Conservation (phyloP, 176 grass and related monocot species). For the Oryza nivara region DNA sequence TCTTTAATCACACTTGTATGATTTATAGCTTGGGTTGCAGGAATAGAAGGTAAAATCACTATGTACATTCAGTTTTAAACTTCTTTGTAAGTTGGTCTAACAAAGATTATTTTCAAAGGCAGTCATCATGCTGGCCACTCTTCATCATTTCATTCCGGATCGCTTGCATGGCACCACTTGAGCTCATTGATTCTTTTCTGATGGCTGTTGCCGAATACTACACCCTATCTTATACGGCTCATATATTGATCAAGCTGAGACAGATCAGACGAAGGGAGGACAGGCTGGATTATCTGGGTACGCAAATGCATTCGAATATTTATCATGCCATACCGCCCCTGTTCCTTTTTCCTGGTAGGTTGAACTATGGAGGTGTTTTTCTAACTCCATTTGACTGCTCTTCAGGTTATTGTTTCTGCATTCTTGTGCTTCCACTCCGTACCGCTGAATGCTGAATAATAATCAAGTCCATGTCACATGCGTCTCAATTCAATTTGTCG, state of each 20-base stretch:
- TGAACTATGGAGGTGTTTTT: neutral
- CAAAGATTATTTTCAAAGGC: neutral
- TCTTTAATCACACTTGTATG: neutral
- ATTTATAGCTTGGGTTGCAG: neutral
- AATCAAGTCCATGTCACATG: neutral
- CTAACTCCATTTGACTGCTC: conserved; percentile 3
- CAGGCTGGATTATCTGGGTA: neutral
- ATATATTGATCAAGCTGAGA: conserved; percentile 2
- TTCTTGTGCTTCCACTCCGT: neutral
- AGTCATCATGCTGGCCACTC: neutral
- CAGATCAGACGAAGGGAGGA: neutral
- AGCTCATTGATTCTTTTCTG: neutral
- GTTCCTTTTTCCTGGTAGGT: neutral
- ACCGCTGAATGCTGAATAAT: conserved; percentile 4
- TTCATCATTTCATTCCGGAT: neutral
- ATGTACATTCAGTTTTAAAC: neutral
- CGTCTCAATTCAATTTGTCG: neutral
- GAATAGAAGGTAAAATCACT: neutral
- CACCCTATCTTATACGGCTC: neutral
- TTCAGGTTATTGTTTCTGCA: neutral
- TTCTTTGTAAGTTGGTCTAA: neutral
- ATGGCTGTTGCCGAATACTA: neutral
- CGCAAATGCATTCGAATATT: neutral
- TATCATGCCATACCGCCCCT: neutral
- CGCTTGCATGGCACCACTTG: neutral